Percentiles rank a stretch among this genome's conserved stretches.
Evolutionary conservation across 345 rosid genomes (phyloP).

Genomic region (Arabis hirsuta): DNA sequence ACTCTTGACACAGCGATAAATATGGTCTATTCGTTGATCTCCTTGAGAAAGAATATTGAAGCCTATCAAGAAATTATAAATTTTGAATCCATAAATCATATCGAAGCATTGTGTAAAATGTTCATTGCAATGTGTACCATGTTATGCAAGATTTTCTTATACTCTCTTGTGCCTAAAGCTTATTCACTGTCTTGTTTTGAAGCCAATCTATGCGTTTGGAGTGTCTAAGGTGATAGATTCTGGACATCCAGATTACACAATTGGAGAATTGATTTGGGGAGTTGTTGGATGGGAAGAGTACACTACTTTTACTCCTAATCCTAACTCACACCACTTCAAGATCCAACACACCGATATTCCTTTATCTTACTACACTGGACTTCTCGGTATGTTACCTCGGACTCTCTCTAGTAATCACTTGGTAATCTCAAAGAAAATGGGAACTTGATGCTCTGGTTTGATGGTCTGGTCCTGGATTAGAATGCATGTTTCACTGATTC

Average conservation of each 20-base stretch:
- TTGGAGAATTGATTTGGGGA: constrained; percentile 63
- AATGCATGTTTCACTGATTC: neutral
- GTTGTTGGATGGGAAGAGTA: constrained; percentile 69
- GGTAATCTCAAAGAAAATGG: neutral
- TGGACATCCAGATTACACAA: constrained; percentile 49
- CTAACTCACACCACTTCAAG: constrained; percentile 45
- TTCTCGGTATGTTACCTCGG: constrained; percentile 53
- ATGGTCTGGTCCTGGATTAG: neutral
- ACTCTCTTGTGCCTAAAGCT: neutral
- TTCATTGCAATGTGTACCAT: neutral
- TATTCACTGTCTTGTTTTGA: constrained; percentile 28
- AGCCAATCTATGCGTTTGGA: constrained; percentile 59
- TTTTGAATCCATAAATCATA: neutral
- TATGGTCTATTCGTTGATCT: neutral
- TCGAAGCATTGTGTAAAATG: neutral
- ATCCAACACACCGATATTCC: constrained; percentile 64
- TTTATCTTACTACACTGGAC: constrained; percentile 65
- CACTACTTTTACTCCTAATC: constrained; percentile 41
- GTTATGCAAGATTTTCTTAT: neutral
- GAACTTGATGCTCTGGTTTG: neutral
- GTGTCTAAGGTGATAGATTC: constrained; percentile 67
- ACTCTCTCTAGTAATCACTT: constrained; percentile 7
- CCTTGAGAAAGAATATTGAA: neutral
- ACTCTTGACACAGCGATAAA: too few relatives aligned
- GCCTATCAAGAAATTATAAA: neutral